phyloP scores from a whole-genome alignment of 1,284 basidiomycete genomes.

The Schizophyllum amplum region DNA sequence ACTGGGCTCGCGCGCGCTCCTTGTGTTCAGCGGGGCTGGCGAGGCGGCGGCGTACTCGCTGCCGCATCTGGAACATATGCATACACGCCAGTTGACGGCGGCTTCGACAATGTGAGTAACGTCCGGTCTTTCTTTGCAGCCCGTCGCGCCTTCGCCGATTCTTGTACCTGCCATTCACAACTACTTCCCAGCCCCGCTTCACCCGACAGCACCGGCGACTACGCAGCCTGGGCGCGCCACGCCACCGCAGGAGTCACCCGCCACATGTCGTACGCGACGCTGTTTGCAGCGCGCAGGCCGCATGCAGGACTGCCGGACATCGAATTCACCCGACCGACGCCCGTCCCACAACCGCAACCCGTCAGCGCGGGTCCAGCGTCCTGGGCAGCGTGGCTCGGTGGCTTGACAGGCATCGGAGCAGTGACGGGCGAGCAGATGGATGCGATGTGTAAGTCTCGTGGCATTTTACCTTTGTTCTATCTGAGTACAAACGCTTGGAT shows the following conservation, averaged over 20 bases:
- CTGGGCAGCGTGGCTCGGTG: conserved; percentile 38
- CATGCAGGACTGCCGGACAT: conserved; percentile 38
- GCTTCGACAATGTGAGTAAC: conserved; percentile 33
- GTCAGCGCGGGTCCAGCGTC: conserved; percentile 50
- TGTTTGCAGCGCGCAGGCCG: conserved; percentile 47
- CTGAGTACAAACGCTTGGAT: not conserved
- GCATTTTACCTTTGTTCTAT: conserved; percentile 2
- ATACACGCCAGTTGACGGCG: conserved; percentile 38
- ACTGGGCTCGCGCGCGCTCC: conserved; percentile 50
- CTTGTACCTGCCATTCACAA: not conserved
- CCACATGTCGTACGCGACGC: conserved; percentile 42
- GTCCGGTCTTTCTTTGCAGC: not conserved
- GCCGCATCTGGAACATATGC: conserved; percentile 53
- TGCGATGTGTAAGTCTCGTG: conserved; percentile 37
- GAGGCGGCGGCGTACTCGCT: conserved; percentile 60
- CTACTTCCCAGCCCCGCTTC: conserved; percentile 30
- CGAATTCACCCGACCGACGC: conserved; percentile 35
- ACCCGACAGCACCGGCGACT: conserved; percentile 52
- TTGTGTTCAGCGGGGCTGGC: conserved; percentile 51
- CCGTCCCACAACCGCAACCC: conserved; percentile 52
- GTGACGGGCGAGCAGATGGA: conserved; percentile 54
- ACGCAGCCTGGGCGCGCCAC: conserved; percentile 36
- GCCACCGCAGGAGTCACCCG: conserved; percentile 24
- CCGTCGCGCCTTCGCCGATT: not conserved
- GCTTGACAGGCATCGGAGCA: conserved; percentile 34